Evolutionary conservation across 208 protist genomes (phyloP), one percentile per base, ranked within the genome.

Genomic region (Trypanosoma platydactyli): DNA sequence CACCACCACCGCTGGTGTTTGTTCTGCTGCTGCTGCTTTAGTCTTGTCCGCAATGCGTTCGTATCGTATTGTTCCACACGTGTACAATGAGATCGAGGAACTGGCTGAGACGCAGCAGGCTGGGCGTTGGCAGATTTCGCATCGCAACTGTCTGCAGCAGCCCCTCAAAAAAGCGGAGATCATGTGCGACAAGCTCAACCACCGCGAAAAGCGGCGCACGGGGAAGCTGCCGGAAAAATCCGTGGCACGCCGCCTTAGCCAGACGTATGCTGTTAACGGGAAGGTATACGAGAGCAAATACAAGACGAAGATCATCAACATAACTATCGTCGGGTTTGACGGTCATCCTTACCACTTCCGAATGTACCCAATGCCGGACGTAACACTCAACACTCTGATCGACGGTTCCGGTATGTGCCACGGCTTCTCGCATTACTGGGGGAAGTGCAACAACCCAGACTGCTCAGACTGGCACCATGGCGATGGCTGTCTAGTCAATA

Each of bases 271-370:
- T 18, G 86, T 93, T 1, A 83, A 96, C 62, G 91, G 91, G 46
- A 80, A 86, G 42, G 59, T 86, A 42, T 76, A 81, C 51, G 86
- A 96, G 51, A 89, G 82, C 52, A 55, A 74, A 48, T 84, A 78
- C 65, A 92, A 92, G 64, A 88, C 80, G 24, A 88, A 85, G 75
- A 42, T 83, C n/a, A 94, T 96, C 56, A 94, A 89, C 77, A 80
- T 96, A 58, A 94, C 91, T 1, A 80, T 96, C 35, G 62, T 96
- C 24, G 79, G 78, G 50, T 93, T 96, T 48, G 91, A 94, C 49
- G 91, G 91, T 12, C 91, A 96, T 61, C 91, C 91, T 24, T 96
- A 91, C 50, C 86, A 94, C 77, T 94, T 96, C 64, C 84, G 91
- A 38, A 64, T 76, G 27, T 91, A 92, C 60, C 82, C 91, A n/a